A percentile compares a stretch with the other conserved stretches of the same genome.
phyloP scores from a whole-genome alignment of 305 asterid species.

The Solanum hybrid region DNA sequence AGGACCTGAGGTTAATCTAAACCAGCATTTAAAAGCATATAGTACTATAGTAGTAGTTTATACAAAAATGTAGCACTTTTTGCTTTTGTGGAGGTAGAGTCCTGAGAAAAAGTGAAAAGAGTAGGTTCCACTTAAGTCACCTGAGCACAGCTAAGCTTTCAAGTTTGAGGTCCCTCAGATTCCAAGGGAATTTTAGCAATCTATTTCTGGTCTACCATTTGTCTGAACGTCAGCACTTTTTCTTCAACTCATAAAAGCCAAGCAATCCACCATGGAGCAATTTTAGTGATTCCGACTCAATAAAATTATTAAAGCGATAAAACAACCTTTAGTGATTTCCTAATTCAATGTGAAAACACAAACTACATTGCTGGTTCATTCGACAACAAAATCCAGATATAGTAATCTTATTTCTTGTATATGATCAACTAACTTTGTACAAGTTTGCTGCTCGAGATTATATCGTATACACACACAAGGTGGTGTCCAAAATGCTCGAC shows the following conservation, averaged over 20 bases:
- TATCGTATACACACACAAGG: not conserved
- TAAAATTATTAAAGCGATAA: not conserved
- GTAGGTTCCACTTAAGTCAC: not conserved
- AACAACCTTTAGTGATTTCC: not conserved
- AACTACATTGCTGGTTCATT: not conserved
- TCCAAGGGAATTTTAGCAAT: not conserved
- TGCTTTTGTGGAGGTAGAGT: not conserved
- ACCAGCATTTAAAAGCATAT: not conserved
- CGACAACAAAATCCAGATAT: not conserved
- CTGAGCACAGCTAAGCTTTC: not conserved
- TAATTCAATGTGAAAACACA: not conserved
- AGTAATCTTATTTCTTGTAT: not conserved
- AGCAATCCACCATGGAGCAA: not conserved
- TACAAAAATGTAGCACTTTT: not conserved
- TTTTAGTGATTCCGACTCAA: not conserved
- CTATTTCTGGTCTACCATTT: conserved; percentile 3
- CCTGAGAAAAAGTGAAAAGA: not conserved
- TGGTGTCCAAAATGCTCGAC: not conserved
- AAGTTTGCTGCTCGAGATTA: not conserved
- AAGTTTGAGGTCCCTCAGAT: not conserved
- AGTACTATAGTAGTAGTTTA: not conserved
- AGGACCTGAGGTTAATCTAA: not conserved
- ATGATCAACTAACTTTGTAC: not conserved
- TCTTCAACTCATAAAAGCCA: not conserved
- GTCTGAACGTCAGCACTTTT: not conserved